These are phyloP conservation scores for Fusarium luffae DNA, from an alignment of 2,329 filamentous ascomycete genomes.

Conservation along the genomic window DNA sequence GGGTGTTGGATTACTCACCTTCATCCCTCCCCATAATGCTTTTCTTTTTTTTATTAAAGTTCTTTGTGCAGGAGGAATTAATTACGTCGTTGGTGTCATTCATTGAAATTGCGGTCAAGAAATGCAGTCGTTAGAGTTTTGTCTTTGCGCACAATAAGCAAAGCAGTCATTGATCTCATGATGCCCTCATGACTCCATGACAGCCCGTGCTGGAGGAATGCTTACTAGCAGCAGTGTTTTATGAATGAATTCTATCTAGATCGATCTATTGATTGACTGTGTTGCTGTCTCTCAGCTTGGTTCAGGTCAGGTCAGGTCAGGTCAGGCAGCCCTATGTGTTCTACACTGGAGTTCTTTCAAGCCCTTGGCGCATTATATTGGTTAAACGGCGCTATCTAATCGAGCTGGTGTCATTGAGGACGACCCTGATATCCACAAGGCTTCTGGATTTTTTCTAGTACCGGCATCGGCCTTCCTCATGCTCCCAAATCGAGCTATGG, in stretches of 20 bases:
- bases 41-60: constrained; percentile 1
- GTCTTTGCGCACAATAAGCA: background rate
- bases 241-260: background rate
- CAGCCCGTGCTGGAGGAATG: background rate
- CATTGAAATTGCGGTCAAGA: constrained; percentile 24
- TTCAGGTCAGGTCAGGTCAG: background rate
- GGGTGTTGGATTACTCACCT: constrained; percentile 1
- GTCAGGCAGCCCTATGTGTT: constrained; percentile 13
- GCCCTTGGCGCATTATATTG: constrained; percentile 19
- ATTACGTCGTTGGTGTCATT: constrained; percentile 13
- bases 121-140: background rate
- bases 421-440: constrained; percentile 23
- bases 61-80: background rate
- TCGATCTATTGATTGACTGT: background rate
- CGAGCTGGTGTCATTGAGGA: constrained; percentile 13
- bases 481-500: constrained; percentile 23
- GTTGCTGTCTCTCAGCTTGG: background rate
- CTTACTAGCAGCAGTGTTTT: background rate
- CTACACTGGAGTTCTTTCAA: constrained; percentile 4
- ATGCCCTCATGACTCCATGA: constrained; percentile 1
- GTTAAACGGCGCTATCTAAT: constrained; percentile 30
- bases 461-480: constrained; percentile 11
- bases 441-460: constrained; percentile 36
- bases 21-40: constrained; percentile 3
- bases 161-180: background rate